Conservation (phyloP, 768 basidiomycete species). For the Cytidiella melzeri region DNA sequence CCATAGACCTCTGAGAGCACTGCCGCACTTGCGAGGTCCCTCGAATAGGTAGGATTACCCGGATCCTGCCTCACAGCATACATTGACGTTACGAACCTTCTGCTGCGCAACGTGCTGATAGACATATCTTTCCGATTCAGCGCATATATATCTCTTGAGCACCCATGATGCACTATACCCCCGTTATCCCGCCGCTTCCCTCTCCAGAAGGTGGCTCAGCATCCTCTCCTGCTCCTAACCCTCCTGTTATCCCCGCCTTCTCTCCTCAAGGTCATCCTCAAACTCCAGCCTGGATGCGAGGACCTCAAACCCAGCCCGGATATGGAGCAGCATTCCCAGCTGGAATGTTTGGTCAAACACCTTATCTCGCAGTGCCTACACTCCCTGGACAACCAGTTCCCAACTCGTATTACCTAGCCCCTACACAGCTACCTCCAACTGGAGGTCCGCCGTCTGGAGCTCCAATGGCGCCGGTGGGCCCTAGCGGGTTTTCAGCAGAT, state of each 20-base stretch:
- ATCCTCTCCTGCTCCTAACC: conserved; percentile 11
- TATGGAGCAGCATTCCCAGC: conserved; percentile 13
- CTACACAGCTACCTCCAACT: conserved; percentile 19
- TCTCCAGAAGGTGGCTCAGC: conserved; percentile 17
- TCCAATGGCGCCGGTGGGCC: conserved; percentile 13
- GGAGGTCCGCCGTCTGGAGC: conserved; percentile 7
- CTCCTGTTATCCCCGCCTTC: conserved; percentile 22
- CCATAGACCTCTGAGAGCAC: no score
- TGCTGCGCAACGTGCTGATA: background rate
- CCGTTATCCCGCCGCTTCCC: conserved; percentile 28
- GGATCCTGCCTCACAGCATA: background rate
- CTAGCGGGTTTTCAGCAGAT: conserved; percentile 24
- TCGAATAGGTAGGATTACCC: background rate
- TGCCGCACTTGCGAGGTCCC: background rate
- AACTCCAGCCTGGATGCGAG: conserved; percentile 15
- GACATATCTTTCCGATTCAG: background rate
- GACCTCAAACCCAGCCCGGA: conserved; percentile 4
- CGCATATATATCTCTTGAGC: background rate
- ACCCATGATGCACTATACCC: conserved; percentile 19
- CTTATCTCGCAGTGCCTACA: conserved; percentile 13
- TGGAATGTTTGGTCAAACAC: conserved; percentile 12
- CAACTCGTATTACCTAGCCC: conserved; percentile 29
- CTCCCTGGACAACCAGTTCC: conserved; percentile 15
- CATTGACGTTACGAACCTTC: background rate
- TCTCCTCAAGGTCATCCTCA: conserved; percentile 15